phyloP scores from a whole-genome alignment of 164 flowering plant species.

The Stephania cephalantha region DNA sequence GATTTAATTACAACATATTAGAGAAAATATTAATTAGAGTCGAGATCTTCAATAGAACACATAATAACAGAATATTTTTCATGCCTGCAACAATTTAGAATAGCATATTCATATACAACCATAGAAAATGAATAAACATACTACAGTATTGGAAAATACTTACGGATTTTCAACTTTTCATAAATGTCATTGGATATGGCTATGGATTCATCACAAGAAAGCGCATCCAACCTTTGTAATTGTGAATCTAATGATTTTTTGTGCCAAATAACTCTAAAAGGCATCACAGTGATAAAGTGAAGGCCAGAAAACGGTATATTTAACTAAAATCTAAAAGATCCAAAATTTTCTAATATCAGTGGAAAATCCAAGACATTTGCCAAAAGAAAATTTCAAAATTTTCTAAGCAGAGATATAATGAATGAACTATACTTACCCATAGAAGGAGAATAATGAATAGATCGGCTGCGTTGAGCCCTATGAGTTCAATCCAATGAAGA shows the following conservation, averaged over 20 bases:
- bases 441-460: no score
- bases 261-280: slow-evolving; percentile 68
- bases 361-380: neutral
- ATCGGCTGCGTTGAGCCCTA: no score
- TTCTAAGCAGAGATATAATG: no score
- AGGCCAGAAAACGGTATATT: neutral
- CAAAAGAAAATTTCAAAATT: neutral
- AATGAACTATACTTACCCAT: no score
- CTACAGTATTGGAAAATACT: slow-evolving; percentile 13
- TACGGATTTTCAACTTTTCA: slow-evolving; percentile 64
- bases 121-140: neutral
- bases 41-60: neutral
- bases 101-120: neutral
- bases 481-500: no score
- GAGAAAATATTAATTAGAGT: neutral
- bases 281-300: neutral
- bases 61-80: no score
- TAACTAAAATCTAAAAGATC: neutral
- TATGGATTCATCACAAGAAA: slow-evolving; percentile 51
- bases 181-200: slow-evolving; percentile 51
- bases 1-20: no score
- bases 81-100: neutral
- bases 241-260: slow-evolving; percentile 53
- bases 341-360: neutral
- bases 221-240: slow-evolving; percentile 54